A percentile compares a stretch with the other conserved stretches of the same genome.
phyloP scores from a whole-genome alignment of 2,329 filamentous ascomycete species.

The Colletotrichum aenigma region DNA sequence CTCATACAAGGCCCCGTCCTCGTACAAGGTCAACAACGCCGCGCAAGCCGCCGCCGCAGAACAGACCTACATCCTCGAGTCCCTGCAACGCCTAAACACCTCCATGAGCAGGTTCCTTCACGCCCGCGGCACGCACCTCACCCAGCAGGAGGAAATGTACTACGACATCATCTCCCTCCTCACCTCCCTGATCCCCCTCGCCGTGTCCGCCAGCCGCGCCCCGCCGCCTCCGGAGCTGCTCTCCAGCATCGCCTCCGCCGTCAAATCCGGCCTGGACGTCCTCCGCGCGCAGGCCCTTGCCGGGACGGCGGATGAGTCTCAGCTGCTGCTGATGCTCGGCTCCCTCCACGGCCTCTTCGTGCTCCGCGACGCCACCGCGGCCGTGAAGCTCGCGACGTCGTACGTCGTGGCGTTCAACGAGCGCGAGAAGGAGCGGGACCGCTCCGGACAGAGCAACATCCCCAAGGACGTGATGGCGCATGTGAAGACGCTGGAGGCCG shows the following conservation, averaged over 20 bases:
- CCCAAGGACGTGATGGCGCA: constrained; percentile 39
- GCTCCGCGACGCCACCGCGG: constrained; percentile 41
- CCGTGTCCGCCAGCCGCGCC: neutral
- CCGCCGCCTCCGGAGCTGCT: neutral
- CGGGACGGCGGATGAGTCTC: neutral
- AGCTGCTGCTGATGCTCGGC: constrained; percentile 28
- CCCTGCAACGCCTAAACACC: constrained; percentile 44
- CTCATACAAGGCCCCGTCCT: constrained; percentile 50
- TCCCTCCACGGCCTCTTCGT: constrained; percentile 40
- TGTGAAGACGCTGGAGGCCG: constrained; percentile 35
- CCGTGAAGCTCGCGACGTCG: constrained; percentile 31
- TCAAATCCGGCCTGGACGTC: constrained; percentile 29
- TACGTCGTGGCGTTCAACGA: constrained; percentile 41
- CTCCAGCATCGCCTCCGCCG: constrained; percentile 5
- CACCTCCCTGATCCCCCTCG: constrained; percentile 35
- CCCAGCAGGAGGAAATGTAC: constrained; percentile 45
- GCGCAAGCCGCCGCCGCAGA: constrained; percentile 43
- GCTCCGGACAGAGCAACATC: constrained; percentile 40
- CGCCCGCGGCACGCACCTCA: constrained; percentile 34
- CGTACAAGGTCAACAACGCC: constrained; percentile 52
- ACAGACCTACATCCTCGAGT: constrained; percentile 47
- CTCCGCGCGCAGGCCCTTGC: constrained; percentile 23
- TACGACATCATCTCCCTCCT: constrained; percentile 49
- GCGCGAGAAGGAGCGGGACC: constrained; percentile 42
- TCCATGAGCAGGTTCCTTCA: constrained; percentile 45